phyloP scores from a whole-genome alignment of 2,329 filamentous ascomycete genomes.

The Colletotrichum sp. region DNA sequence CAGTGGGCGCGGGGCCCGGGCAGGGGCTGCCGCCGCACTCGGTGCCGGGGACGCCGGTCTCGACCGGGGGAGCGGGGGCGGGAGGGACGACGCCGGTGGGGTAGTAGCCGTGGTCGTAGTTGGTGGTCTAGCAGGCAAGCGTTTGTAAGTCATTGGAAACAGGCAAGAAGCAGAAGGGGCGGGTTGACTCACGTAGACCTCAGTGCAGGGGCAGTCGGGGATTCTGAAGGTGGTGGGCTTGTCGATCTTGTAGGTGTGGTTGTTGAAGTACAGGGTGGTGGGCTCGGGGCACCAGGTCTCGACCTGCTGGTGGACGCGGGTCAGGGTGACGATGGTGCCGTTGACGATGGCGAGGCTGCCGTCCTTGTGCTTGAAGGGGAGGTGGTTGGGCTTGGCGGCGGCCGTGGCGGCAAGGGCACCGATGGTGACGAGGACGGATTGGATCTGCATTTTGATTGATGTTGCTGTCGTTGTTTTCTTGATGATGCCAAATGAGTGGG shows the following conservation, averaged over 20 bases:
- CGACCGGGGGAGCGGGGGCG: neutral
- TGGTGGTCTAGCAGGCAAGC: neutral
- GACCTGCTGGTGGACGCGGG: constrained; percentile 39
- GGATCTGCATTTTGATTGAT: constrained; percentile 31
- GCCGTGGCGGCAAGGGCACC: constrained; percentile 21
- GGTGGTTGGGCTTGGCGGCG: neutral
- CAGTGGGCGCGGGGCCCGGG: neutral
- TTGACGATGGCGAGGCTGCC: constrained; percentile 17
- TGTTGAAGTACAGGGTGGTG: constrained; percentile 36
- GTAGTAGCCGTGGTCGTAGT: neutral
- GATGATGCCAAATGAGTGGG: neutral
- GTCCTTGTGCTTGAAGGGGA: neutral
- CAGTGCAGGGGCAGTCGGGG: constrained; percentile 58
- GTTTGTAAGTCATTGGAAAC: neutral
- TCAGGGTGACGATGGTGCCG: constrained; percentile 35
- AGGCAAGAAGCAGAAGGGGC: neutral
- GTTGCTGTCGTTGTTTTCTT: neutral
- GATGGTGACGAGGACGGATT: constrained; percentile 28
- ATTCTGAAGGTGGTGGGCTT: constrained; percentile 61
- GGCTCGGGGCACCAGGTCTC: constrained; percentile 51
- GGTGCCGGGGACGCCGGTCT: neutral
- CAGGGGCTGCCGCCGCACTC: neutral
- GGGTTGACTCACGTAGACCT: constrained; percentile 5
- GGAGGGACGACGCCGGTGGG: neutral
- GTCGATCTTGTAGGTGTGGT: constrained; percentile 58